Evolutionary conservation across 2,329 filamentous ascomycete species (phyloP).

Genomic region (Geosmithia putterillii): DNA sequence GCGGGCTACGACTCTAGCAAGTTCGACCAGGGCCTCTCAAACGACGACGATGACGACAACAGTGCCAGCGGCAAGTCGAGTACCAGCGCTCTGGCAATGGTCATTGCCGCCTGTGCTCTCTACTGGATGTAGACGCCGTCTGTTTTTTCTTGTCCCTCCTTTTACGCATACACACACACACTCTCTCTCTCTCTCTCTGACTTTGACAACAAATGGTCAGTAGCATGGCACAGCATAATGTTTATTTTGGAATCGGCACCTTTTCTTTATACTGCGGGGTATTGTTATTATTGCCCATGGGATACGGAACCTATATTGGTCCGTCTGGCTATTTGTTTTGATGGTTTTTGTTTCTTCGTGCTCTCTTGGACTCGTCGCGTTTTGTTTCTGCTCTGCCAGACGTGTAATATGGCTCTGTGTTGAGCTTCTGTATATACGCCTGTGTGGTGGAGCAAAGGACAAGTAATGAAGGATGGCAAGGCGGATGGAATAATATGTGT

Average conservation of each 20-base stretch:
- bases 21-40: slow-evolving; percentile 27
- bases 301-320: not conserved
- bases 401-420: too few species aligned
- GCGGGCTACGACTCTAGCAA: slow-evolving; percentile 19
- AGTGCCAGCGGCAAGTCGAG: slow-evolving; percentile 17
- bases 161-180: not conserved
- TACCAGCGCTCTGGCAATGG: slow-evolving; percentile 22
- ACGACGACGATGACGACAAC: slow-evolving; percentile 14
- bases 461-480: too few species aligned
- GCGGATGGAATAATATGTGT: too few species aligned
- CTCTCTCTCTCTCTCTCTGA: not conserved
- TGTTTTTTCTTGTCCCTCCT: not conserved
- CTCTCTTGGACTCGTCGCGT: too few species aligned
- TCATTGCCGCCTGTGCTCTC: slow-evolving; percentile 21
- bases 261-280: not conserved
- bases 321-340: too few species aligned
- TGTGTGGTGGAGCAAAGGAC: too few species aligned
- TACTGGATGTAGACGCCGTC: slow-evolving; percentile 16
- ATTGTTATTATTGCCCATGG: not conserved
- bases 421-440: too few species aligned
- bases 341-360: not conserved
- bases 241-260: too few species aligned
- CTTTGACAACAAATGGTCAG: not conserved
- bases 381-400: too few species aligned
- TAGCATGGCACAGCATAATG: not conserved